Conservation (phyloP, 805 yeast genomes). For the Lipomyces japonicus region DNA sequence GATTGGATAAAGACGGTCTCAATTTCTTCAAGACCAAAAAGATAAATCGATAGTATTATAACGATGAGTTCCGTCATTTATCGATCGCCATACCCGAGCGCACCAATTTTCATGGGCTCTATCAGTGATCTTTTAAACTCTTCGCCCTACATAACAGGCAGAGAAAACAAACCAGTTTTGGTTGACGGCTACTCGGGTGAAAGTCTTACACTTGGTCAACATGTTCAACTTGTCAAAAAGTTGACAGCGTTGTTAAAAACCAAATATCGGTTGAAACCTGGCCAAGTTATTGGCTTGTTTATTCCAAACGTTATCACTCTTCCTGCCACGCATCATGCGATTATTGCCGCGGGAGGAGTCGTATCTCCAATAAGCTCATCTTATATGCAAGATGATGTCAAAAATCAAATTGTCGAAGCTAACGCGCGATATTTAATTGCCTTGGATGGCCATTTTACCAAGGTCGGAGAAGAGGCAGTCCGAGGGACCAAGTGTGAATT, state of each 20-base stretch:
- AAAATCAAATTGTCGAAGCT: constrained; percentile 10
- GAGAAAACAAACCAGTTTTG: constrained; percentile 7
- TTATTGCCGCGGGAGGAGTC: constrained; percentile 15
- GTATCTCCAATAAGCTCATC: constrained; percentile 14
- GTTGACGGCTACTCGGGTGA: constrained; percentile 9
- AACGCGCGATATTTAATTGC: constrained; percentile 9
- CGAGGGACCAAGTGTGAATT: background rate
- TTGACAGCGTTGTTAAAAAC: constrained; percentile 19
- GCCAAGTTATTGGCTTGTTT: constrained; percentile 36
- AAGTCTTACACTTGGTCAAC: constrained; percentile 11
- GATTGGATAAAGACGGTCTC: too few relatives aligned
- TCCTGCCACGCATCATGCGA: constrained; percentile 34
- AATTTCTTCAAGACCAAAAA: too few relatives aligned
- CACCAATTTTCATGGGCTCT: constrained; percentile 4
- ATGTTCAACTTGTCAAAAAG: constrained; percentile 8
- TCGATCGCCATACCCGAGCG: constrained; percentile 1
- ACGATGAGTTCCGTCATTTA: too few relatives aligned
- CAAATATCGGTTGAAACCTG: constrained; percentile 26
- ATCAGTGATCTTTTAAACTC: constrained; percentile 10
- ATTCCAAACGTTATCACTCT: constrained; percentile 34
- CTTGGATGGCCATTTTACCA: constrained; percentile 4
- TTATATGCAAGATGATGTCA: constrained; percentile 3
- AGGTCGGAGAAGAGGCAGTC: constrained; percentile 4
- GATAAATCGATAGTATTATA: too few relatives aligned
- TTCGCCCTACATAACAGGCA: constrained; percentile 10